phyloP scores from a whole-genome alignment of 2,329 filamentous ascomycete species.

The Fusarium cicatricum region DNA sequence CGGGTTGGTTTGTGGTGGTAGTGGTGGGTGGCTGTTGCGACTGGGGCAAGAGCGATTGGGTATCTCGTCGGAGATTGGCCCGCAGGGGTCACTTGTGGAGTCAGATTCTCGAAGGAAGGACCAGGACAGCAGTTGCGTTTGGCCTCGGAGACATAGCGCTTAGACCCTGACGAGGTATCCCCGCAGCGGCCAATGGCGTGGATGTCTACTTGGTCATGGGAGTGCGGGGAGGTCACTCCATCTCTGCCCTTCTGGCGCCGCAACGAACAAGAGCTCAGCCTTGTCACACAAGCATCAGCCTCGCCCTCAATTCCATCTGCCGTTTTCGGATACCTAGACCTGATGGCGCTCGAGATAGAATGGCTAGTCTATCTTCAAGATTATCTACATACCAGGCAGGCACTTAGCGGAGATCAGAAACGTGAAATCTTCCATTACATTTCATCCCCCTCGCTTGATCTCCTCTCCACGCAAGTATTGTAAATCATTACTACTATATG shows the following conservation, averaged over 20 bases:
- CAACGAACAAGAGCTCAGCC: conserved; percentile 16
- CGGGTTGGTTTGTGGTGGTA: conserved; percentile 32
- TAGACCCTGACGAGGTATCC: conserved; percentile 32
- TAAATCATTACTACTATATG: conserved; percentile 41
- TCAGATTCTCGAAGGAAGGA: conserved; percentile 32
- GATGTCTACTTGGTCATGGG: conserved; percentile 23
- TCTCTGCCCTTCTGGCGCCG: background rate
- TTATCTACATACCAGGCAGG: background rate
- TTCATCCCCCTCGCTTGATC: conserved; percentile 19
- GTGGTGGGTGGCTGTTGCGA: conserved; percentile 25
- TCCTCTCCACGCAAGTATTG: conserved; percentile 7
- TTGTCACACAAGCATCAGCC: conserved; percentile 28
- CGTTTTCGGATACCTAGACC: conserved; percentile 8
- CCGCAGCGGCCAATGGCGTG: conserved; percentile 8
- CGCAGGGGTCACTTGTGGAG: conserved; percentile 19
- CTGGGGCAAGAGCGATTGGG: conserved; percentile 36
- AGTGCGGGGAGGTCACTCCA: conserved; percentile 37
- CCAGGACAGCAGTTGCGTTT: conserved; percentile 18
- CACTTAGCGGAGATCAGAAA: background rate
- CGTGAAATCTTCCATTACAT: conserved; percentile 36
- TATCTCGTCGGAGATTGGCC: conserved; percentile 28
- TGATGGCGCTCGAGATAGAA: background rate
- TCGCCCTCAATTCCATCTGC: conserved; percentile 9
- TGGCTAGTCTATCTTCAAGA: background rate
- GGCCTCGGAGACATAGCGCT: conserved; percentile 26